These are phyloP conservation scores for Kwoniella sp. DNA, from an alignment of 768 basidiomycete species.

Conservation along the genomic window DNA sequence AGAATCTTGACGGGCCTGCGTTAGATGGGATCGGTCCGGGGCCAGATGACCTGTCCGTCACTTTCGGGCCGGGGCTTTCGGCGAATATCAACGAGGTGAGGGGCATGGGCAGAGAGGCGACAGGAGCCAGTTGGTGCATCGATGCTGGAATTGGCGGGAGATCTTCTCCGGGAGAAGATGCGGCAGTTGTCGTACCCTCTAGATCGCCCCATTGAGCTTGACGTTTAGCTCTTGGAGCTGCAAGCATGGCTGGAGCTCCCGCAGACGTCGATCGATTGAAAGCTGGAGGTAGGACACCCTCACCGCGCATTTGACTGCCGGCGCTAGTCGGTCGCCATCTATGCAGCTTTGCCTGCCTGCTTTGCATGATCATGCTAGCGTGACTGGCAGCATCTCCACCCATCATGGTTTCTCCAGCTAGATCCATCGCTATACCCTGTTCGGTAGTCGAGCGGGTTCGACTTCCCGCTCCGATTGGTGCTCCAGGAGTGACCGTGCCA, in stretches of 20 bases:
- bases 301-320: conserved; percentile 20
- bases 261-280: conserved; percentile 45
- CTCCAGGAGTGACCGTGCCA: conserved; percentile 24
- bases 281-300: conserved; percentile 32
- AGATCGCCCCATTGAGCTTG: conserved; percentile 35
- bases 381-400: conserved; percentile 52
- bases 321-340: conserved; percentile 55
- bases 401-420: conserved; percentile 33
- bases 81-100: background rate
- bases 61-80: conserved; percentile 10
- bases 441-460: conserved; percentile 18
- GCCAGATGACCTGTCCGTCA: conserved; percentile 13
- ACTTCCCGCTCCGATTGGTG: conserved; percentile 5
- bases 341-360: conserved; percentile 58
- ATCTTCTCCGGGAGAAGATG: conserved; percentile 41
- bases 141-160: conserved; percentile 30
- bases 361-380: conserved; percentile 58
- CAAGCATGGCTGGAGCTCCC: conserved; percentile 45
- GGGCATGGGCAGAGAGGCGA: conserved; percentile 11
- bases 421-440: conserved; percentile 39
- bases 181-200: conserved; percentile 12
- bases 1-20: conserved; percentile 29
- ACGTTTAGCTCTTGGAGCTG: conserved; percentile 30
- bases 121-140: conserved; percentile 24
- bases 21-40: conserved; percentile 19